Conservation (phyloP, 2,329 filamentous ascomycete genomes). For the Cordyceps fumosorosea region DNA sequence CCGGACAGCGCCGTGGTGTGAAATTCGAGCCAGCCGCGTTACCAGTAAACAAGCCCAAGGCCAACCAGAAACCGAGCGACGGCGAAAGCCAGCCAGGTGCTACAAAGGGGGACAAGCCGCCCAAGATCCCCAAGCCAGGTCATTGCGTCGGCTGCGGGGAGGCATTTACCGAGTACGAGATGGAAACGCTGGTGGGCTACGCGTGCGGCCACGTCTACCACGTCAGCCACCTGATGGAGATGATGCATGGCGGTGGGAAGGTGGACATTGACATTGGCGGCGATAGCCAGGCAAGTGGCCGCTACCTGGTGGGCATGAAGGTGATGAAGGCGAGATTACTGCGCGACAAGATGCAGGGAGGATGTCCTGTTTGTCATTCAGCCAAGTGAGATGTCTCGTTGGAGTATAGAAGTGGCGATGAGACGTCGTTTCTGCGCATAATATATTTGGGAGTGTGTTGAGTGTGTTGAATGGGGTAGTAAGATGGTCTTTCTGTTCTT, state of each 20-base stretch:
- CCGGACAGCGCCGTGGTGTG: conserved; percentile 75
- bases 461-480: neutral
- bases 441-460: neutral
- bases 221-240: conserved; percentile 60
- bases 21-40: conserved; percentile 63
- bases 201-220: conserved; percentile 80
- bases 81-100: conserved; percentile 17
- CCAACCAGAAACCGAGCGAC: conserved; percentile 22
- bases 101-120: conserved; percentile 17
- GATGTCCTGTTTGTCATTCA: conserved; percentile 53
- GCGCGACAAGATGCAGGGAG: conserved; percentile 59
- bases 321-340: conserved; percentile 79
- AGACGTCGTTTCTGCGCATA: neutral
- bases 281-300: conserved; percentile 35
- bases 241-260: conserved; percentile 38
- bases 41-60: conserved; percentile 38
- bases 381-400: neutral
- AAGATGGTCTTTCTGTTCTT: neutral
- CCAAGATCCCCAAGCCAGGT: conserved; percentile 37
- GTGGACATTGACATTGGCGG: conserved; percentile 42
- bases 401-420: no score
- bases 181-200: conserved; percentile 71
- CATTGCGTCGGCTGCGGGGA: conserved; percentile 54
- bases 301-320: conserved; percentile 72
- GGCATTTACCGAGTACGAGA: conserved; percentile 54